Conservation (phyloP, 805 yeast species). For the Sugiyamaella americana region DNA sequence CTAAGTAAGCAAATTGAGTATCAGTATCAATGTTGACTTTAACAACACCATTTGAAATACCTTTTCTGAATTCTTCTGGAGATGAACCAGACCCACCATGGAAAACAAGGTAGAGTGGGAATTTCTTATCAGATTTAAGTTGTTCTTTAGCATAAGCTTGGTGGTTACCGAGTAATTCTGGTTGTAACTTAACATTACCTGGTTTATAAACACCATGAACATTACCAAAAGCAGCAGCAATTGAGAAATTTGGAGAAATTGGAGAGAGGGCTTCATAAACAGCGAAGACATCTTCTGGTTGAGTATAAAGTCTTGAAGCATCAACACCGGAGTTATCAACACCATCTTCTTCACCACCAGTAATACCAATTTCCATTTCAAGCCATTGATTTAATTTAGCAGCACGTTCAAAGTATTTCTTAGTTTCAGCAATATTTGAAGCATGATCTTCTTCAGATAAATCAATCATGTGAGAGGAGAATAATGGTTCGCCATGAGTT, state of each 20-base stretch:
- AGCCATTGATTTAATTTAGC: conserved; percentile 93
- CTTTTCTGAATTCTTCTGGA: conserved; percentile 84
- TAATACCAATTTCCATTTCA: conserved; percentile 99
- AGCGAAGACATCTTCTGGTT: conserved; percentile 87
- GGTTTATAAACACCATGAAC: conserved; percentile 99
- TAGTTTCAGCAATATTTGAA: conserved; percentile 91
- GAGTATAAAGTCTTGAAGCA: conserved; percentile 84
- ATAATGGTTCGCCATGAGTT: conserved; percentile 86
- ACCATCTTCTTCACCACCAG: conserved; percentile 99
- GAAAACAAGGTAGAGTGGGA: conserved; percentile 95
- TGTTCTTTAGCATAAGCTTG: conserved; percentile 79
- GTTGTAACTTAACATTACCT: conserved; percentile 92
- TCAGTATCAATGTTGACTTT: conserved; percentile 99
- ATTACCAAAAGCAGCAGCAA: conserved; percentile 99
- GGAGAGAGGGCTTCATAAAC: conserved; percentile 87
- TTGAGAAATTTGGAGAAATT: conserved; percentile 96
- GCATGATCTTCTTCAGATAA: conserved; percentile 94
- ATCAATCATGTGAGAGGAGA: conserved; percentile 99
- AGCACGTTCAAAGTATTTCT: conserved; percentile 89
- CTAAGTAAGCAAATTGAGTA: conserved; percentile 96
- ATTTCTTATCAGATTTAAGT: conserved; percentile 43
- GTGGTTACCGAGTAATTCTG: conserved; percentile 92
- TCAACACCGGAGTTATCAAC: conserved; percentile 94
- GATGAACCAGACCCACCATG: conserved; percentile 99
- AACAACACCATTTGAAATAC: conserved; percentile 90